Conservation (phyloP, 1,284 basidiomycete species). For the Moesziomyces aphidis region DNA sequence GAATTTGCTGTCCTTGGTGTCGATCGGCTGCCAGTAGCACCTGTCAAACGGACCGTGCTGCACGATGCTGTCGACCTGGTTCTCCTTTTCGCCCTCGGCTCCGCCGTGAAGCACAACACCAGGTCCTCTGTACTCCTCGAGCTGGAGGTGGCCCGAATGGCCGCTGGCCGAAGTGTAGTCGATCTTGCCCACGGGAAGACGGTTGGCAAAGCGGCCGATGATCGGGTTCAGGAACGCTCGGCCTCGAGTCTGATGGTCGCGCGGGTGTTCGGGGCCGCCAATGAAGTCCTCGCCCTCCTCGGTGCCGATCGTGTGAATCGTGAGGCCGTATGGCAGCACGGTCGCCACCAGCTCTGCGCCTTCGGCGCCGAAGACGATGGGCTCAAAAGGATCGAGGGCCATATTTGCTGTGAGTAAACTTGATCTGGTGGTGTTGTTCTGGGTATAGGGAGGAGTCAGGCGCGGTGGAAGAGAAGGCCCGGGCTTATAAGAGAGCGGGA, state of each 20-base stretch:
- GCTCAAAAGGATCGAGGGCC: conserved; percentile 52
- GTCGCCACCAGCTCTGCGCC: conserved; percentile 37
- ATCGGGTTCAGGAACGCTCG: conserved; percentile 61
- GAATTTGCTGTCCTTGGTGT: conserved; percentile 30
- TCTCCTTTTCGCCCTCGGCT: conserved; percentile 35
- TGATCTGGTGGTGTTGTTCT: too few species aligned
- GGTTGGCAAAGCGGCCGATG: conserved; percentile 63
- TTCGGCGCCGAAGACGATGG: conserved; percentile 37
- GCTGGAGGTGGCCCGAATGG: conserved; percentile 15
- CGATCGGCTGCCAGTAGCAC: conserved; percentile 51
- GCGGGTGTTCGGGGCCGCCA: conserved; percentile 57
- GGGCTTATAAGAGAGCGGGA: not conserved
- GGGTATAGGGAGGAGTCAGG: conserved; percentile 1
- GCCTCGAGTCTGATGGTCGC: conserved; percentile 42
- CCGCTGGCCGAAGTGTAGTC: conserved; percentile 40
- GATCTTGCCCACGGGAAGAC: conserved; percentile 55
- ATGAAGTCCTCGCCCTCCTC: conserved; percentile 54
- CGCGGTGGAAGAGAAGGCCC: not conserved
- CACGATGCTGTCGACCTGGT: conserved; percentile 20
- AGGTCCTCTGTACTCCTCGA: conserved; percentile 48
- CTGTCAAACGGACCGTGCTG: conserved; percentile 61
- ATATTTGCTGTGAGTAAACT: conserved; percentile 5
- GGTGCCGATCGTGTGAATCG: conserved; percentile 51
- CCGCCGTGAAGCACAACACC: conserved; percentile 63
- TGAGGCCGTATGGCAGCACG: conserved; percentile 61